These are phyloP conservation scores for Ascocoryne sarcoides DNA, from an alignment of 2,329 filamentous ascomycete genomes.

Conservation along the genomic window DNA sequence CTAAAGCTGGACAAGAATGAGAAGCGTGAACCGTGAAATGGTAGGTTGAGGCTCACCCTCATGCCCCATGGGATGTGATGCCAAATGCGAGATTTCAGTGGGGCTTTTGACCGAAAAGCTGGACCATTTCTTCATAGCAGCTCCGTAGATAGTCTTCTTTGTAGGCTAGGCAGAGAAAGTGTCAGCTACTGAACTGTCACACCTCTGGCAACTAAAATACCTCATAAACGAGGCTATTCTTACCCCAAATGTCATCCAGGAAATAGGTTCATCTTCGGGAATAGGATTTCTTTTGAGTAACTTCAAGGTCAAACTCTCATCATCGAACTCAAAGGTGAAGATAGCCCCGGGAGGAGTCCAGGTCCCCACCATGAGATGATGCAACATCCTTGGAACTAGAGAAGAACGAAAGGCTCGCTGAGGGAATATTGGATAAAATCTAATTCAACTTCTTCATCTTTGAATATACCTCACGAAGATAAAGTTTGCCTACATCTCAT, in stretches of 20 bases:
- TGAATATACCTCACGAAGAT: no score
- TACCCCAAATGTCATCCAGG: slow-evolving; percentile 88
- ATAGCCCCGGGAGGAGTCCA: slow-evolving; percentile 87
- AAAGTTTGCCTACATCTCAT: no score
- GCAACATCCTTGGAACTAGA: slow-evolving; percentile 51
- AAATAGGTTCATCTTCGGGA: slow-evolving; percentile 76
- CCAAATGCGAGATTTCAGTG: slow-evolving; percentile 65
- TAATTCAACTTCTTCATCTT: no score
- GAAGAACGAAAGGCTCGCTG: background rate
- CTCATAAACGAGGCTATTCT: no score
- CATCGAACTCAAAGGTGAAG: slow-evolving; percentile 82
- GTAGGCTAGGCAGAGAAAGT: slow-evolving; percentile 47
- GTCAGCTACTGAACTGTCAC: background rate
- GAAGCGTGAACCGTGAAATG: slow-evolving; percentile 1
- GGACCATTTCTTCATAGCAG: slow-evolving; percentile 90
- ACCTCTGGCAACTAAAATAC: no score
- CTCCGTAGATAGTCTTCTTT: slow-evolving; percentile 78
- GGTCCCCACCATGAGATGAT: slow-evolving; percentile 86
- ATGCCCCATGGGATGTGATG: slow-evolving; percentile 66
- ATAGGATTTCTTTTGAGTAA: slow-evolving; percentile 76
- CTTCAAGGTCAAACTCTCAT: slow-evolving; percentile 64
- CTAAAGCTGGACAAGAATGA: slow-evolving; percentile 39
- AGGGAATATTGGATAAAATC: no score
- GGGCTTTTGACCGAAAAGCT: slow-evolving; percentile 71
- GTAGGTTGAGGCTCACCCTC: slow-evolving; percentile 49